These are phyloP conservation scores for Carpinus viminea DNA, from an alignment of 306 rosid genomes.

Conservation along the genomic window DNA sequence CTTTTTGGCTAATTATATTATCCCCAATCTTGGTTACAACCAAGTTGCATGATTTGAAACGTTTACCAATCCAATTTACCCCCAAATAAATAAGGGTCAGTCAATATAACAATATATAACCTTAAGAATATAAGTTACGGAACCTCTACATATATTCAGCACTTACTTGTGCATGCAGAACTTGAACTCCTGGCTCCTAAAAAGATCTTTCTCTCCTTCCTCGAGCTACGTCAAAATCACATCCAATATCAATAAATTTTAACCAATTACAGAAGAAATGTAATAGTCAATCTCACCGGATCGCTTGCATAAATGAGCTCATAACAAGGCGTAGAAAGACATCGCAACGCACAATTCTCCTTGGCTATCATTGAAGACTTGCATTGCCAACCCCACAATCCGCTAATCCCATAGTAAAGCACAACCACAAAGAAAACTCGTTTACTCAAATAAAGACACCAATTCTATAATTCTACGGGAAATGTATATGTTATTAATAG, in stretches of 20 bases:
- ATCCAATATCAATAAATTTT: constrained; percentile 14
- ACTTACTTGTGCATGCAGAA: constrained; percentile 89
- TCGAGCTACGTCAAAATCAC: constrained; percentile 63
- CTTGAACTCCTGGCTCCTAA: constrained; percentile 81
- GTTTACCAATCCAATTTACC: background rate
- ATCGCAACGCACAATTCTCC: constrained; percentile 87
- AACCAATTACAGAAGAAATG: constrained; percentile 5
- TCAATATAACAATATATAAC: too few species aligned
- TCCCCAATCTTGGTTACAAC: background rate
- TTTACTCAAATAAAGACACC: background rate
- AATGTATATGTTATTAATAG: background rate
- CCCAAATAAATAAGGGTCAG: background rate
- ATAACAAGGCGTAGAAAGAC: constrained; percentile 83
- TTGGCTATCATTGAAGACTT: constrained; percentile 66
- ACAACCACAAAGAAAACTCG: background rate
- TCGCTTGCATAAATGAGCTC: constrained; percentile 77
- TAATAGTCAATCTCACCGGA: constrained; percentile 58
- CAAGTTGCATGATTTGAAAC: background rate
- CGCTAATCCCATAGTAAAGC: constrained; percentile 40
- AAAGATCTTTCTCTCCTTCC: constrained; percentile 89
- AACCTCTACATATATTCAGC: background rate
- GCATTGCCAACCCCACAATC: constrained; percentile 87
- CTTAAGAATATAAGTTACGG: background rate
- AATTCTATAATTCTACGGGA: too few species aligned
- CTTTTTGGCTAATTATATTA: too few species aligned